These are phyloP conservation scores for Ophiostoma pallidulum DNA, from an alignment of 2,329 filamentous ascomycete species.

Conservation along the genomic window DNA sequence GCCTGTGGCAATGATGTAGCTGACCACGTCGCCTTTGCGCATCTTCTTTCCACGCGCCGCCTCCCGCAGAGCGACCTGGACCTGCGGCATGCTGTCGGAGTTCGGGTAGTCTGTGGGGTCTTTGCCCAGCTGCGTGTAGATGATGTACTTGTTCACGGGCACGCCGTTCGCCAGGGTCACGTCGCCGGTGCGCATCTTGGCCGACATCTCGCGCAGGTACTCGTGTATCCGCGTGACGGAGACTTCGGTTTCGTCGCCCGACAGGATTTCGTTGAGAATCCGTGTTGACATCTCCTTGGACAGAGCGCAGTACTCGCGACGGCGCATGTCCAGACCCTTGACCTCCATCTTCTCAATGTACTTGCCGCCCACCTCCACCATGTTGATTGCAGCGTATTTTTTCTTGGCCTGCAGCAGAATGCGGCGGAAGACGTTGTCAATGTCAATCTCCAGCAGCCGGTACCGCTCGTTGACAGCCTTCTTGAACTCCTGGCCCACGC, in stretches of 20 bases:
- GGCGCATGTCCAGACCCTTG: conserved; percentile 96
- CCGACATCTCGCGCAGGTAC: conserved; percentile 74
- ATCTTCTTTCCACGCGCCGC: conserved; percentile 78
- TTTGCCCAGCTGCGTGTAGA: conserved; percentile 96
- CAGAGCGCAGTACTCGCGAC: conserved; percentile 89
- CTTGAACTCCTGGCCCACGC: conserved; percentile 92
- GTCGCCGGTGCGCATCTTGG: conserved; percentile 72
- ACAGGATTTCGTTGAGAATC: conserved; percentile 88
- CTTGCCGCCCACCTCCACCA: conserved; percentile 81
- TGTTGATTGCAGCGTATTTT: conserved; percentile 96
- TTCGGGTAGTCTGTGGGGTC: conserved; percentile 89
- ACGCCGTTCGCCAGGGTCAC: conserved; percentile 29
- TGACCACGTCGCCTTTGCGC: conserved; percentile 90
- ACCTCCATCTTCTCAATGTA: conserved; percentile 93
- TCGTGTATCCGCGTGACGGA: conserved; percentile 88
- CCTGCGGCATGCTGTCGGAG: conserved; percentile 88
- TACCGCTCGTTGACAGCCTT: conserved; percentile 90
- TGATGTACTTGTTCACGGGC: conserved; percentile 85
- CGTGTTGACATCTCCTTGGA: conserved; percentile 91
- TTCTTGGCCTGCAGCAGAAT: conserved; percentile 96
- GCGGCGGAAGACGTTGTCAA: conserved; percentile 92
- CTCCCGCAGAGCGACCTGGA: conserved; percentile 87
- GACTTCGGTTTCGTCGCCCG: conserved; percentile 81
- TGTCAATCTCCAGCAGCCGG: conserved; percentile 88
- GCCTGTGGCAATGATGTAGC: conserved; percentile 74